Percentiles rank a stretch among this genome's conserved stretches.
Evolutionary conservation across 345 rosid species (phyloP).

Genomic region (Acer negundo): DNA sequence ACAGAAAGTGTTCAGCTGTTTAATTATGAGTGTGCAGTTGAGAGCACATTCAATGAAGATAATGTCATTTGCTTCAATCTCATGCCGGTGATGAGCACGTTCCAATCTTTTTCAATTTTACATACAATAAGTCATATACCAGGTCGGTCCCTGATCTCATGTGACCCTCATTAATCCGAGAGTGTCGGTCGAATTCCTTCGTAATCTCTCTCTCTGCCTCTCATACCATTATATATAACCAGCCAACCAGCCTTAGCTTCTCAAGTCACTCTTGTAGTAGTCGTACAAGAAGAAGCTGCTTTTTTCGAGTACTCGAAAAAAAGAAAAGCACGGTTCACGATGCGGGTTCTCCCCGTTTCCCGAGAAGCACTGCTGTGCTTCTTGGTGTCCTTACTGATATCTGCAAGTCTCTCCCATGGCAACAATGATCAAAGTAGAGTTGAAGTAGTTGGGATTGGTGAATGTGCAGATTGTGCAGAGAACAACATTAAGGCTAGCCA

Average conservation of each 20-base stretch:
- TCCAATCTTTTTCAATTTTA: conserved; percentile 24
- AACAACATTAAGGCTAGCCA: conserved; percentile 40
- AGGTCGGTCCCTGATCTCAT: conserved; percentile 33
- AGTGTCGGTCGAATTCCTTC: neutral
- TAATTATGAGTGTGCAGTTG: conserved; percentile 30
- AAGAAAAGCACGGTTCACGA: conserved; percentile 38
- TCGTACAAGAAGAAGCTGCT: too few species aligned
- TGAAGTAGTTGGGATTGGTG: conserved; percentile 67
- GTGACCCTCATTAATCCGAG: conserved; percentile 29
- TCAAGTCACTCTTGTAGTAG: neutral
- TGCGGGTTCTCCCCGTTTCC: conserved; percentile 49
- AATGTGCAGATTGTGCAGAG: conserved; percentile 59
- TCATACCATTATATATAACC: neutral
- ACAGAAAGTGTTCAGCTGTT: conserved; percentile 20
- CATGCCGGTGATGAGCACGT: conserved; percentile 22
- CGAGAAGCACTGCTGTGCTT: conserved; percentile 49
- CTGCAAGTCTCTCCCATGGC: conserved; percentile 41
- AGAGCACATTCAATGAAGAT: conserved; percentile 37
- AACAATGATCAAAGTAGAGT: conserved; percentile 28
- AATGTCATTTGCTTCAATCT: neutral
- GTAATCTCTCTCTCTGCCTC: neutral
- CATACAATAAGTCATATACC: conserved; percentile 3
- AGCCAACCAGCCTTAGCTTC: neutral
- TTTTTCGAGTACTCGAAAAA: neutral
- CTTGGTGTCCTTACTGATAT: conserved; percentile 34